Base-by-base conservation (phyloP, 352 stramenopile species). In the Phytopythium aichiense region DNA sequence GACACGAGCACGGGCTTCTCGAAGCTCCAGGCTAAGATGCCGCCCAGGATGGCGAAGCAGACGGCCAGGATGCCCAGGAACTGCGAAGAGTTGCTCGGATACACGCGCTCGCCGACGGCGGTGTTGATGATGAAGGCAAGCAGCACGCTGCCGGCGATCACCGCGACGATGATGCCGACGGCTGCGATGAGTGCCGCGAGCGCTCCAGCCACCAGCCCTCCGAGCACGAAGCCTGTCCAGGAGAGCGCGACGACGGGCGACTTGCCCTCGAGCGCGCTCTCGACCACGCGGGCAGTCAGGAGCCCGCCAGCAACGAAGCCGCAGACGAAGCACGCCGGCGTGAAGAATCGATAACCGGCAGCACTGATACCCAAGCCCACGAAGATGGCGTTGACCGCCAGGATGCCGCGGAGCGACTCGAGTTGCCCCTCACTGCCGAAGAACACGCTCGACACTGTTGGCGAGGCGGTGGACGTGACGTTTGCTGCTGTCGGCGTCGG, bases 161-260 rank as follows among this genome's bases (percentile, higher is more conserved):
- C 76, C 13, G 73, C 68, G 9, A 78, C 56, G 50, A 84, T 76
- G 56, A 85, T 76, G 31, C 76, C 74, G 7, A 69, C 58, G 5
- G 50, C 59, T 49, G 77, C 79, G 20, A 84, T 57, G 28, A 67
- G 67, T 53, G 81, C 69, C 57, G 67, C 67, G 51, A 81, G 61
- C 5, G 66, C 38, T 3, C 66, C 78, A 15, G 71, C 49, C 0
- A 84, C 6, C n/a, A 88, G 50, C 1, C 78, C 78, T 33, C 71
- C 67, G 16, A 73, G 52, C 62, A 78, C 66, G 72, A 88, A 88
- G 43, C 65, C 65, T 40, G 83, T 73, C 79, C 79, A 88, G 7
- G 75, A 80, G 38, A 73, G 66, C 4, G 69, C 71, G 33, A 69
- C 59, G 12, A 84, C 30, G 38, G 66, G 80, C 31, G 56, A 52